phyloP scores from a whole-genome alignment of 2,329 filamentous ascomycete genomes.

The Grosmannia huntii region DNA sequence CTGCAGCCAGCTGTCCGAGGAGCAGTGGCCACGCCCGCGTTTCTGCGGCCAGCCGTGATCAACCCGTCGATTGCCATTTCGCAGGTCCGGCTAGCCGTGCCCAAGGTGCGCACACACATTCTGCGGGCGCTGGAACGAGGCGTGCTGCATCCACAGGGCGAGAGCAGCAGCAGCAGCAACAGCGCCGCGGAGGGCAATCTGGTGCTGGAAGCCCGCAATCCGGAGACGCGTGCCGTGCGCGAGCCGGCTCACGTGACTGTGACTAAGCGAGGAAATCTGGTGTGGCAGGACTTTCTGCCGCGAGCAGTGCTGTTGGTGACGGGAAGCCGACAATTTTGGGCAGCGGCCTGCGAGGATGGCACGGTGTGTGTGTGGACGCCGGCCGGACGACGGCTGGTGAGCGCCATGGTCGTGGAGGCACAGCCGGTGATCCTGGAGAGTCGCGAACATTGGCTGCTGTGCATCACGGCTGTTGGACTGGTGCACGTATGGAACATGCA shows the following conservation, averaged over 20 bases:
- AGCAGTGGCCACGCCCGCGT: slow-evolving; percentile 61
- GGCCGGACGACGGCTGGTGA: slow-evolving; percentile 73
- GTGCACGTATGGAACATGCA: slow-evolving; percentile 91
- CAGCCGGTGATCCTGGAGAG: slow-evolving; percentile 92
- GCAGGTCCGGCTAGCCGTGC: slow-evolving; percentile 76
- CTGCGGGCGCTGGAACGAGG: slow-evolving; percentile 66
- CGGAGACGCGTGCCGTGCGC: slow-evolving; percentile 44
- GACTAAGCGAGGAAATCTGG: slow-evolving; percentile 61
- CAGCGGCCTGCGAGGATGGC: slow-evolving; percentile 85
- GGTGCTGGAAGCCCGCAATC: slow-evolving; percentile 82
- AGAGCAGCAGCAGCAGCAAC: slow-evolving; percentile 17
- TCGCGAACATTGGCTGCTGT: slow-evolving; percentile 77
- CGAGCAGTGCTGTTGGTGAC: slow-evolving; percentile 79
- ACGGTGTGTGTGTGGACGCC: slow-evolving; percentile 86
- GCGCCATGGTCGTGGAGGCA: slow-evolving; percentile 74
- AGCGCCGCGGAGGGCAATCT: slow-evolving; percentile 50
- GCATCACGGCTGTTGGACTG: slow-evolving; percentile 76
- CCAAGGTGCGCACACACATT: slow-evolving; percentile 73
- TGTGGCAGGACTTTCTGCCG: slow-evolving; percentile 94
- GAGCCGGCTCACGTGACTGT: slow-evolving; percentile 79
- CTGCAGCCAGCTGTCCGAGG: slow-evolving; percentile 46
- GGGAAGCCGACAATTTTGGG: slow-evolving; percentile 84
- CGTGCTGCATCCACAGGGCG: slow-evolving; percentile 29
- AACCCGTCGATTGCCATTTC: slow-evolving; percentile 73
- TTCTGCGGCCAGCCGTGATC: slow-evolving; percentile 73